Evolutionary conservation across 2,329 filamentous ascomycete species (phyloP), one percentile per base, ranked within the genome.

Genomic region (Xylariaceae sp.): DNA sequence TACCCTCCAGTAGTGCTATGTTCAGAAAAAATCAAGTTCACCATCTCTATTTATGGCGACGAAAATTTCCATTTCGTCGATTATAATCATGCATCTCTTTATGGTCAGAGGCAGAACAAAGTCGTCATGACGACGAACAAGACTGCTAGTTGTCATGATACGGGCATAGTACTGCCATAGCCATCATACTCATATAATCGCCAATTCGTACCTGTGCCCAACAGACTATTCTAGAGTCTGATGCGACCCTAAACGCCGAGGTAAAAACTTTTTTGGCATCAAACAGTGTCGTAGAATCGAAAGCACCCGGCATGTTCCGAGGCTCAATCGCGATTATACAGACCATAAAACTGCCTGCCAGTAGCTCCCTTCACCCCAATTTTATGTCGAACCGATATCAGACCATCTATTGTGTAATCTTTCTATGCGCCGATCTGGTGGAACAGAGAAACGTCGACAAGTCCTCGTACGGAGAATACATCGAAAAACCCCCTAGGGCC

Each of bases 11-110:
- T 41, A 56, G 53, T 60, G 56, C 58, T 65, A 68, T 69, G 65
- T 67, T 59, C 62, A 57, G 53, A 46, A 67, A 59, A 70, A 67
- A 67, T 62, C 53, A 64, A 53, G 52, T 33, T 58, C 39, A 54
- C 43, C 52, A 21, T 60, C 46, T 45, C 56, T 56, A 56, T 58
- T 40, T 50, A 24, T 43, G 28, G 40, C 19, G 40, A 57, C 49
- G 40, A 52, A 48, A 55, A 51, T 43, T 14, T 54, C 45, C 52
- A 53, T 54, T 37, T 34, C 56, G 59, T 52, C 50, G 37, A 57
- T 48, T 26, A 29, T n/a, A 23, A 17, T 37, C 34, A 39, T 40
- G 8, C 28, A 19, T 2, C 26, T 24, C 24, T 47, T 44, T 16
- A 11, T 28, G 11, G 39, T 43, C n/a, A 11, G 7, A 29, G 24